Evolutionary conservation across 2,329 filamentous ascomycete genomes (phyloP).

Genomic region (Fusarium penzigii): DNA sequence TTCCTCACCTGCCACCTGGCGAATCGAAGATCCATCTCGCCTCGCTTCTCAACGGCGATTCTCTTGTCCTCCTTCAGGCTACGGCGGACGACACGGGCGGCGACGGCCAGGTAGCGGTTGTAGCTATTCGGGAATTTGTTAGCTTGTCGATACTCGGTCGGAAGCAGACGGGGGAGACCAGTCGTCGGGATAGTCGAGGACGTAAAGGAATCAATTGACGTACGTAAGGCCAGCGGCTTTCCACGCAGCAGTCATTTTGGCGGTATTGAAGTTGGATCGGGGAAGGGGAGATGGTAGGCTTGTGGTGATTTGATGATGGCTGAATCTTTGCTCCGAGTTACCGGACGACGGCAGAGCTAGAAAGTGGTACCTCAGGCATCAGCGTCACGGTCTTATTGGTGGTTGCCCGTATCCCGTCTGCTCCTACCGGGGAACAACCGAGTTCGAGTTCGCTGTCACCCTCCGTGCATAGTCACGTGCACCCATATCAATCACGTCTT

Average conservation of each 20-base stretch:
- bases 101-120: slow-evolving; percentile 98
- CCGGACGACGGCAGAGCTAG: slow-evolving; percentile 27
- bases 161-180: slow-evolving; percentile 7
- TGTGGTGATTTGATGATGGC: slow-evolving; percentile 36
- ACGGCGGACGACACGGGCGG: slow-evolving; percentile 90
- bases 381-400: slow-evolving; percentile 6
- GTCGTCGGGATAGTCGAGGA: slow-evolving; percentile 11
- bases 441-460: neutral
- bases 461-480: neutral
- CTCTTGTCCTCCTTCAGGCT: slow-evolving; percentile 96
- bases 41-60: slow-evolving; percentile 83
- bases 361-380: slow-evolving; percentile 34
- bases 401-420: slow-evolving; percentile 6
- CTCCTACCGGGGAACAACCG: neutral
- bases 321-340: slow-evolving; percentile 40
- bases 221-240: slow-evolving; percentile 97
- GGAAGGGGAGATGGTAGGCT: slow-evolving; percentile 22
- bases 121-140: slow-evolving; percentile 65
- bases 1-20: slow-evolving; percentile 85
- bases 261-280: slow-evolving; percentile 40
- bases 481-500: neutral
- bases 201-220: slow-evolving; percentile 44
- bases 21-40: slow-evolving; percentile 86
- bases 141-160: slow-evolving; percentile 33
- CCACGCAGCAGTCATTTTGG: slow-evolving; percentile 96